Evolutionary conservation across 208 protist genomes (phyloP), one percentile per base, ranked within the genome.

Genomic region (Trypanosoma melophagium): DNA sequence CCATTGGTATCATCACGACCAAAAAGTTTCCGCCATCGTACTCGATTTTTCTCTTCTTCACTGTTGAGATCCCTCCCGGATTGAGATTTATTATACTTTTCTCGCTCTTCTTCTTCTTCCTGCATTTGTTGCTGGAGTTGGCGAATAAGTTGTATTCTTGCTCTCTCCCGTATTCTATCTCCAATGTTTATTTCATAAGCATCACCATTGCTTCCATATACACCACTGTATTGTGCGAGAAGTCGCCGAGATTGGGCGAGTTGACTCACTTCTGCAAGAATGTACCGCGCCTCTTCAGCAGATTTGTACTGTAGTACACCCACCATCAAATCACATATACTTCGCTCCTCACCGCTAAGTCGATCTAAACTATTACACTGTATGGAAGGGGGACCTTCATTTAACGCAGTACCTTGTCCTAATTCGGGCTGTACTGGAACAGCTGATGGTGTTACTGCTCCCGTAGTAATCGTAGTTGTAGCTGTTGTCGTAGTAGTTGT

Each of bases 261-360:
- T 31, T 69, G 47, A 10, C 21, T 31, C 19, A 79, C 58, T 31
- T 67, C 66, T 21, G 38, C 3, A 10, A 64, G 50, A 53, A 79
- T 72, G 19, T 41, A 53, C 31, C 40, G n/a, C 3, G 73, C 66
- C 45, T 72, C 66, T 17, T 60, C 58, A 9, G 45, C 42, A 14
- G 73, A 54, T 42, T 74, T 68, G 45, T 50, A 38, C 44, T 70
- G 56, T 1, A 79, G 54, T 13, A 79, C 0, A 16, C 9, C 56
- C 0, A 66, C 60, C 66, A 69, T 74, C 13, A 69, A 49, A 38
- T 74, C 56, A 50, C 73, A 79, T 44, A 79, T 58, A 22, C 61
- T 51, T 21, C 45, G 47, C 60, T 79, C 73, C 19, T 73, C 50
- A 35, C 54, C 54, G 38, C 24, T 60, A 22, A 79, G 63, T 21